Evolutionary conservation across 805 yeast species (phyloP).

Genomic region (Jamesozyma rosinii): DNA sequence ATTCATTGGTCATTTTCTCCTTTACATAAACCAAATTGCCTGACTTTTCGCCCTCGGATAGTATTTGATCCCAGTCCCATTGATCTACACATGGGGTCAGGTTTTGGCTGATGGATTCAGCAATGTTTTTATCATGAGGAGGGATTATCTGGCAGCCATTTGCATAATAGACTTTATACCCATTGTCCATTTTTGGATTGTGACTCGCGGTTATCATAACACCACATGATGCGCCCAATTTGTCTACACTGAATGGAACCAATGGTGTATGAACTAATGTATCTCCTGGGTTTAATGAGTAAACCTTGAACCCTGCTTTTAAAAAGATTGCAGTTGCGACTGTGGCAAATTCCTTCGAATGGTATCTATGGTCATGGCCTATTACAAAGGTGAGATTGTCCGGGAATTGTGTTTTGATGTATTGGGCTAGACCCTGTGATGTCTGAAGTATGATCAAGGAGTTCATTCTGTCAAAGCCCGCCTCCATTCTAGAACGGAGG

Average conservation of each 20-base stretch:
- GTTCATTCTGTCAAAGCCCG: conserved; percentile 86
- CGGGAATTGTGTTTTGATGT: conserved; percentile 30
- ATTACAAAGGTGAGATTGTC: conserved; percentile 42
- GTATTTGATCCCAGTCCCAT: conserved; percentile 38
- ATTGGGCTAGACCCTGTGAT: conserved; percentile 66
- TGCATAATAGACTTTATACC: conserved; percentile 86
- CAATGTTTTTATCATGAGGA: conserved; percentile 75
- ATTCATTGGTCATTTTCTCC: conserved; percentile 35
- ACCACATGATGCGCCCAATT: conserved; percentile 59
- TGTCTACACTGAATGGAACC: conserved; percentile 79
- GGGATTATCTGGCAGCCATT: conserved; percentile 96
- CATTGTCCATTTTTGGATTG: conserved; percentile 79
- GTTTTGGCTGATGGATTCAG: conserved; percentile 50
- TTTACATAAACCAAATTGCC: conserved; percentile 34
- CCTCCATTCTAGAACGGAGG: conserved; percentile 75
- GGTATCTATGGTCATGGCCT: conserved; percentile 86
- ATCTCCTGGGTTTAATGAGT: conserved; percentile 36
- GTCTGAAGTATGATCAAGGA: conserved; percentile 84
- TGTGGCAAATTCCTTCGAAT: conserved; percentile 71
- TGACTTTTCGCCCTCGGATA: conserved; percentile 22
- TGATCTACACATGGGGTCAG: conserved; percentile 50
- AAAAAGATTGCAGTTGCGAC: conserved; percentile 70
- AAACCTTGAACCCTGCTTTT: conserved; percentile 58
- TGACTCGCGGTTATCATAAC: conserved; percentile 91
- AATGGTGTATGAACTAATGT: conserved; percentile 70